Evolutionary conservation across 441 rosid genomes (phyloP).

Genomic region (Geranium incanum): DNA sequence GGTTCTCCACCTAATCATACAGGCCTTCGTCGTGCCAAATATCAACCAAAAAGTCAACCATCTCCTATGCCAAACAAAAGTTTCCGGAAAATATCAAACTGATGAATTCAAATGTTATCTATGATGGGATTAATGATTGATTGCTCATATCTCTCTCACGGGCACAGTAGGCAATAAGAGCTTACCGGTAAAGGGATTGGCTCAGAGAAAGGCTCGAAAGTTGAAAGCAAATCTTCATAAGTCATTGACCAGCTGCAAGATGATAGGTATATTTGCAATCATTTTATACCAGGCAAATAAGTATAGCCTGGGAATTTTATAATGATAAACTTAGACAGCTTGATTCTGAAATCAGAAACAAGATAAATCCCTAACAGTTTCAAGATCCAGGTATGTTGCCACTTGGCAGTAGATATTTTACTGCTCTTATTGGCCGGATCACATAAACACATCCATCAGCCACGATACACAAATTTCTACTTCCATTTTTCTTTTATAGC

Average conservation of each 20-base stretch:
- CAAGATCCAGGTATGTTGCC: neutral
- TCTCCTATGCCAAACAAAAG: conserved; percentile 51
- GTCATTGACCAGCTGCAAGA: conserved; percentile 76
- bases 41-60: conserved; percentile 89
- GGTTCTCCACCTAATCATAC: conserved; percentile 37
- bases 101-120: neutral
- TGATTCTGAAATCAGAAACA: neutral
- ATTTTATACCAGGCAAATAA: conserved; percentile 10
- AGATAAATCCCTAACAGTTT: neutral
- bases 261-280: conserved; percentile 17
- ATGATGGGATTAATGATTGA: neutral
- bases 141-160: neutral
- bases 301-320: neutral
- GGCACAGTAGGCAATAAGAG: neutral
- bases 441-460: neutral
- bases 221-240: conserved; percentile 74
- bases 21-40: conserved; percentile 85
- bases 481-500: neutral
- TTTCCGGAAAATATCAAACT: neutral
- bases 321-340: neutral
- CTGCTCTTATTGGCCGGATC: neutral
- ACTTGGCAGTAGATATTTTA: neutral
- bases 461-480: neutral
- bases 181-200: conserved; percentile 78
- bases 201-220: conserved; percentile 67